Evolutionary conservation across 192 early-diverging fungal genomes (phyloP).

Genomic region (Pilobolus umbonatus): DNA sequence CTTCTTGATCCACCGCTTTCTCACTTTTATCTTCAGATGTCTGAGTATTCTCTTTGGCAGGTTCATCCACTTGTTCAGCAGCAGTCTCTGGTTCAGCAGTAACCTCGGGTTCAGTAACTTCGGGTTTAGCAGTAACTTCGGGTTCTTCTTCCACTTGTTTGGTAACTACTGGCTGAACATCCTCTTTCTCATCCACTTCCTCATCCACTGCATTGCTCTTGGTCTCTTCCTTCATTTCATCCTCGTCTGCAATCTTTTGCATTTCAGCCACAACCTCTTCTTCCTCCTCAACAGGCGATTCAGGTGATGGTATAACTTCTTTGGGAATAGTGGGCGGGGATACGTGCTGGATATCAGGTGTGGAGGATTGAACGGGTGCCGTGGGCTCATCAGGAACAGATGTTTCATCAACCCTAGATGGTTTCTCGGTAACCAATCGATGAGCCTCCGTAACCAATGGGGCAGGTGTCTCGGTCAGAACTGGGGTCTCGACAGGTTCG

Average conservation of each 20-base stretch:
- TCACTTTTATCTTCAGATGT: too few relatives aligned
- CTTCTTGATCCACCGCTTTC: too few relatives aligned
- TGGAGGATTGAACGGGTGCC: not conserved
- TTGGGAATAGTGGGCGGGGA: not conserved
- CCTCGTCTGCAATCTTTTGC: too few relatives aligned
- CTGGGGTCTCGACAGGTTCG: not conserved
- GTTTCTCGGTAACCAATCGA: not conserved
- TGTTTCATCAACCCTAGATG: not conserved
- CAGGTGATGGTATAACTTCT: too few relatives aligned
- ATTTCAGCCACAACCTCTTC: too few relatives aligned
- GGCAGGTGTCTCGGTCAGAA: not conserved
- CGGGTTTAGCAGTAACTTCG: not conserved
- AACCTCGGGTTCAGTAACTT: not conserved
- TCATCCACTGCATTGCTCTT: too few relatives aligned
- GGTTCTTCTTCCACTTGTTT: too few relatives aligned
- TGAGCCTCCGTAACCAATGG: not conserved
- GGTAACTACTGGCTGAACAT: too few relatives aligned
- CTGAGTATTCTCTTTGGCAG: too few relatives aligned
- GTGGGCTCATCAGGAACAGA: not conserved
- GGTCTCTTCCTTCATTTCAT: too few relatives aligned
- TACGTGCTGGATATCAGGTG: not conserved
- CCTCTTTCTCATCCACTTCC: too few relatives aligned
- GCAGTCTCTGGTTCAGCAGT: not conserved
- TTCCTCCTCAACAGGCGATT: not conserved
- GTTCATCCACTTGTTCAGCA: not conserved